phyloP scores from a whole-genome alignment of 2,329 filamentous ascomycete species.

The Microcyclospora pomicola region DNA sequence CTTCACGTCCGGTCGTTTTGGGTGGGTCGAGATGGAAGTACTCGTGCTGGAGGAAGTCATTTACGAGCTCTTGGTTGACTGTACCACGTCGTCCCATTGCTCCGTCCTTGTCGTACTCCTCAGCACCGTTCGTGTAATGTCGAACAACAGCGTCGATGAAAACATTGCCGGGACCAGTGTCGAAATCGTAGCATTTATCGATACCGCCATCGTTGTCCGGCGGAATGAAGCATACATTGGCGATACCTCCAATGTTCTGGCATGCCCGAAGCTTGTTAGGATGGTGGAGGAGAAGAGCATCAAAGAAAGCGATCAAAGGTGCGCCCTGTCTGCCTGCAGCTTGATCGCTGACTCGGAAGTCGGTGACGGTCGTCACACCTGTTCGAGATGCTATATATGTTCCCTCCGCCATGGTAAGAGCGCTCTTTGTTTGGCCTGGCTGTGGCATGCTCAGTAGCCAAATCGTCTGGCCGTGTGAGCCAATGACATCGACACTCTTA shows the following conservation, averaged over 20 bases:
- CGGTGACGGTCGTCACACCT: conserved; percentile 45
- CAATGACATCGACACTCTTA: conserved; percentile 39
- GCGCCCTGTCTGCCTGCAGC: conserved; percentile 42
- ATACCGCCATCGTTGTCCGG: conserved; percentile 27
- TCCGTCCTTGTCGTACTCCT: conserved; percentile 22
- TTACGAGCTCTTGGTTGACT: conserved; percentile 19
- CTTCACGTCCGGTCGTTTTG: conserved; percentile 46
- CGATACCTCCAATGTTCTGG: conserved; percentile 49
- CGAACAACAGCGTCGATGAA: conserved; percentile 21
- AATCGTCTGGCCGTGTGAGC: conserved; percentile 46
- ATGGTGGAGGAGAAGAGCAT: conserved; percentile 42
- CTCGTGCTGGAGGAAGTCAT: conserved; percentile 23
- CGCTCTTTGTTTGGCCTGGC: conserved; percentile 31
- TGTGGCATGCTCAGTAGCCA: conserved; percentile 43
- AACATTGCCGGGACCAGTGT: conserved; percentile 21
- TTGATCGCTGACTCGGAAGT: conserved; percentile 44
- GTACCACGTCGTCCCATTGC: conserved; percentile 16
- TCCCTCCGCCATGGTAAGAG: conserved; percentile 45
- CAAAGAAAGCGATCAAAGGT: conserved; percentile 44
- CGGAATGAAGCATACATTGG: conserved; percentile 47
- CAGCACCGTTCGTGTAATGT: conserved; percentile 18
- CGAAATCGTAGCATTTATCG: conserved; percentile 18
- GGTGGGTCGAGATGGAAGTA: conserved; percentile 41
- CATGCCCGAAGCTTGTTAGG: conserved; percentile 43
- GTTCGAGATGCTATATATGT: conserved; percentile 41